Evolutionary conservation across 1,284 basidiomycete species (phyloP).

Genomic region (Rhodofomes roseus): DNA sequence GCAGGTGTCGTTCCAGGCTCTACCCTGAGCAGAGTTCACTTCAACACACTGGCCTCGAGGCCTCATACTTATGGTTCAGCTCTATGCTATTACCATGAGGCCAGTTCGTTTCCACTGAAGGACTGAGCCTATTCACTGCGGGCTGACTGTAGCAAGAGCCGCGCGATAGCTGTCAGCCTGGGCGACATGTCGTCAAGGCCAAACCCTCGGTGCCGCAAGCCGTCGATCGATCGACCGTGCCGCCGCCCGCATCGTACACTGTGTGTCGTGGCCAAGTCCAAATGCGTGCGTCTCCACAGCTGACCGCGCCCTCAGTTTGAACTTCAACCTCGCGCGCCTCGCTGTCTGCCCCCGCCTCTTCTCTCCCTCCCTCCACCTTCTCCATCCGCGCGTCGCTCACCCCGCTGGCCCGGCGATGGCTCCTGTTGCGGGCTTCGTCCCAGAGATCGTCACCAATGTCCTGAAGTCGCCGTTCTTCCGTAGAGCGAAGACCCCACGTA

Average conservation of each 20-base stretch:
- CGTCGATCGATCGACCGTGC: background rate
- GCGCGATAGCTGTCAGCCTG: background rate
- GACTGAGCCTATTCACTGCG: background rate
- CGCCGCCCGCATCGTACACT: background rate
- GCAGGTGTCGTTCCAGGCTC: too few relatives aligned
- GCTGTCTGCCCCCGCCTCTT: background rate
- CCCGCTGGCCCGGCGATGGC: background rate
- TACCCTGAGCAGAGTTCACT: too few relatives aligned
- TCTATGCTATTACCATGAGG: too few relatives aligned
- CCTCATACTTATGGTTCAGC: too few relatives aligned
- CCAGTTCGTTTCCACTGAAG: too few relatives aligned
- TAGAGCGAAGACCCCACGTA: background rate
- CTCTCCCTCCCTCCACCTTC: background rate
- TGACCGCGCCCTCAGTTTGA: background rate
- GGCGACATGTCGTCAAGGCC: background rate
- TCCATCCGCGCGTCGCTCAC: background rate
- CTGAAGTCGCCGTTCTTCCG: conserved; percentile 2
- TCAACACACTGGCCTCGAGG: too few relatives aligned
- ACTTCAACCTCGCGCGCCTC: background rate
- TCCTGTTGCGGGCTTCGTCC: conserved; percentile 1
- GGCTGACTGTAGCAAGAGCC: background rate
- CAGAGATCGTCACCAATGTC: conserved; percentile 5
- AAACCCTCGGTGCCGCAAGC: background rate
- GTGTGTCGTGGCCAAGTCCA: background rate
- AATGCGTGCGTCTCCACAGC: background rate